phyloP scores from a whole-genome alignment of 2,329 filamentous ascomycete species.

The Drechslerella dactyloides region DNA sequence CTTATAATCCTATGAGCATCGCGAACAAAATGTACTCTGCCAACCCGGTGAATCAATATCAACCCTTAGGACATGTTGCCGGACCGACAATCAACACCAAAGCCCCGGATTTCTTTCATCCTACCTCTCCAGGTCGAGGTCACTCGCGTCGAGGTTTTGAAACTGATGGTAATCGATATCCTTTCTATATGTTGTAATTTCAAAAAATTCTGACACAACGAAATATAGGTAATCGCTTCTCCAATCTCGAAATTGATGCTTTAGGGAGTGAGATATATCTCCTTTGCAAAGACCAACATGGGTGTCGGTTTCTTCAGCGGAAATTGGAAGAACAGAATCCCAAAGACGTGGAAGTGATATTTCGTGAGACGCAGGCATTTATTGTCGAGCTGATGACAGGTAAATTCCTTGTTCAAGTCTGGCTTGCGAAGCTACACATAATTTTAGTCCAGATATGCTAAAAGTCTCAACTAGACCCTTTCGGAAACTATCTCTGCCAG shows the following conservation, averaged over 20 bases:
- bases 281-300: constrained; percentile 96
- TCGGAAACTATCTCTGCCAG: constrained; percentile 99
- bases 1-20: constrained; percentile 54
- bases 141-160: constrained; percentile 48
- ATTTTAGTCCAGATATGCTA: constrained; percentile 4
- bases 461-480: constrained; percentile 70
- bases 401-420: constrained; percentile 55
- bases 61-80: constrained; percentile 49
- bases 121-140: constrained; percentile 40
- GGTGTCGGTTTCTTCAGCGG: constrained; percentile 94
- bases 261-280: constrained; percentile 83
- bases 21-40: constrained; percentile 51
- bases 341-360: constrained; percentile 88
- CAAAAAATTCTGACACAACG: constrained; percentile 57
- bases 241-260: constrained; percentile 80
- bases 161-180: constrained; percentile 19
- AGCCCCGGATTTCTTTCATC: constrained; percentile 34
- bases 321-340: constrained; percentile 89
- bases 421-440: constrained; percentile 3
- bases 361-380: constrained; percentile 88
- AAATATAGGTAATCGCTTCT: constrained; percentile 69
- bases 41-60: constrained; percentile 52
- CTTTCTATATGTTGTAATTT: neutral
- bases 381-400: constrained; percentile 95
- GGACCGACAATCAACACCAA: constrained; percentile 11